Percentiles rank a stretch among this genome's conserved stretches.
Conservation (phyloP, 768 basidiomycete genomes). For the Pleurotus tuber-regium region DNA sequence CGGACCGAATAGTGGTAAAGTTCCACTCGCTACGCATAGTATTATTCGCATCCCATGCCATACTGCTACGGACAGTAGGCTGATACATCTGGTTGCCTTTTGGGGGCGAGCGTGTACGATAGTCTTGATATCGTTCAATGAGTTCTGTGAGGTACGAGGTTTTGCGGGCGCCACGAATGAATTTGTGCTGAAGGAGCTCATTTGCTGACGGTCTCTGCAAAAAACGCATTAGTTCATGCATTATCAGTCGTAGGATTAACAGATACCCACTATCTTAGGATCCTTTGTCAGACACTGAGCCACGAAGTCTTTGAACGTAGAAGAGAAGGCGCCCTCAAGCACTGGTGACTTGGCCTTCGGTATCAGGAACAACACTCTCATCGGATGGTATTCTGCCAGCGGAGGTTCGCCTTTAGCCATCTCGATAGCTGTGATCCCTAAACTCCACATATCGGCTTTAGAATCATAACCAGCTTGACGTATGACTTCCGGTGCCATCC, state of each 20-base stretch:
- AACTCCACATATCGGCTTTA: constrained; percentile 96
- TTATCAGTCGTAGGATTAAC: neutral
- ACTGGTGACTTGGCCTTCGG: constrained; percentile 94
- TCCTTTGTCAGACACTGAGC: constrained; percentile 91
- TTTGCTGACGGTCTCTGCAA: constrained; percentile 82
- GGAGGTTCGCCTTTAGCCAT: constrained; percentile 98
- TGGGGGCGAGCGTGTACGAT: constrained; percentile 57
- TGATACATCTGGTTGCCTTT: constrained; percentile 55
- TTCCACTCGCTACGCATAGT: constrained; percentile 94
- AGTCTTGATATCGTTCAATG: constrained; percentile 84
- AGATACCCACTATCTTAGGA: constrained; percentile 59
- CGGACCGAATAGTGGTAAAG: constrained; percentile 82
- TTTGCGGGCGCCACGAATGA: constrained; percentile 82
- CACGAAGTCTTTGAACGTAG: constrained; percentile 93
- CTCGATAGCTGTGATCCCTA: constrained; percentile 97
- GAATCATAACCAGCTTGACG: constrained; percentile 94
- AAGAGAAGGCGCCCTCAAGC: constrained; percentile 82
- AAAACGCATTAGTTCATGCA: constrained; percentile 16
- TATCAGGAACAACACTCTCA: constrained; percentile 97
- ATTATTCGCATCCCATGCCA: constrained; percentile 66
- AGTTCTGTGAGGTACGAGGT: constrained; percentile 84
- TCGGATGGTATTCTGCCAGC: constrained; percentile 94
- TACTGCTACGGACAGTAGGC: constrained; percentile 54
- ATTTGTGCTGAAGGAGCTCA: constrained; percentile 91
- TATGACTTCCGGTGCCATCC: constrained; percentile 99